Conservation (phyloP, 768 basidiomycete genomes). For the Leccinum obscurum region DNA sequence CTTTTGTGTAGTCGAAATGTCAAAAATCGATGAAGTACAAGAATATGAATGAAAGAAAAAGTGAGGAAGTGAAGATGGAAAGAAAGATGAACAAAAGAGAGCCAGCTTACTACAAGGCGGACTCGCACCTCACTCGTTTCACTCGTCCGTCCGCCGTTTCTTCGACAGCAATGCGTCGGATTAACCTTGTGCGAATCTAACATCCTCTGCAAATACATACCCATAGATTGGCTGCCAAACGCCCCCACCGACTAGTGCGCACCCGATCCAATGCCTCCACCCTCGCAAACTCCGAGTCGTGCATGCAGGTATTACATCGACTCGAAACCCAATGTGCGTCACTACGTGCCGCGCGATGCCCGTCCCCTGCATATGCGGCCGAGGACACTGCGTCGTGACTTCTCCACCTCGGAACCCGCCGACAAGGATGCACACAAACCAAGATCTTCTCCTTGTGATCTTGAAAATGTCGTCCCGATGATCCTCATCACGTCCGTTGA, state of each 20-base stretch:
- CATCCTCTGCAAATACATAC: conserved; percentile 18
- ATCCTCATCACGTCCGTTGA: conserved; percentile 29
- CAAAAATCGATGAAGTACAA: too few species aligned
- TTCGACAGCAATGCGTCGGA: conserved; percentile 14
- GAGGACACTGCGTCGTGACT: conserved; percentile 27
- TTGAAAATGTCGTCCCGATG: conserved; percentile 15
- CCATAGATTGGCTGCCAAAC: conserved; percentile 33
- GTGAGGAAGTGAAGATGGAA: too few species aligned
- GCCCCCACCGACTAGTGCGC: conserved; percentile 32
- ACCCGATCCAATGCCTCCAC: conserved; percentile 37
- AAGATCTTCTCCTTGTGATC: neutral
- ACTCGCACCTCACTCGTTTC: neutral
- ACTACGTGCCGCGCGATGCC: conserved; percentile 34
- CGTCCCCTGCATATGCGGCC: conserved; percentile 33
- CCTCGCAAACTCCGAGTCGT: conserved; percentile 28
- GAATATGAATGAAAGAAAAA: too few species aligned
- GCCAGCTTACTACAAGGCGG: too few species aligned
- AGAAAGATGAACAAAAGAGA: too few species aligned
- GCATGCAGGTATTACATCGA: conserved; percentile 33
- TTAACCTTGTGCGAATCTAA: conserved; percentile 31
- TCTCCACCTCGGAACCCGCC: conserved; percentile 19
- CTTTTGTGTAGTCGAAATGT: too few species aligned
- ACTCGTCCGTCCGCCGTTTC: conserved; percentile 33
- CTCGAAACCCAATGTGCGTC: conserved; percentile 32
- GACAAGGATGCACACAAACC: neutral